phyloP scores from a whole-genome alignment of 345 rosid genomes.

The Camelina neglecta region DNA sequence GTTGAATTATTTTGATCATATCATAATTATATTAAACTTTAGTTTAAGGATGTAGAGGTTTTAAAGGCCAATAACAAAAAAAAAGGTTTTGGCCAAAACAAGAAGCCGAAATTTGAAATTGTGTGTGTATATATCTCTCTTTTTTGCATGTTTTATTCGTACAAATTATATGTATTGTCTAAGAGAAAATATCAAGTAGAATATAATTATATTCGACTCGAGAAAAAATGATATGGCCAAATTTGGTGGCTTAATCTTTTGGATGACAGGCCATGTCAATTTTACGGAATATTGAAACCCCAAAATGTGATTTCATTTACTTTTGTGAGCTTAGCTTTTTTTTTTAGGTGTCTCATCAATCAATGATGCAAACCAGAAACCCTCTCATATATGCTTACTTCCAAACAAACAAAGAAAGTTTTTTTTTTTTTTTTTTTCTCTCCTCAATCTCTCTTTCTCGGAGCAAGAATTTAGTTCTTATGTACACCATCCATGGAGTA shows the following conservation, averaged over 20 bases:
- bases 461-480: too few relatives aligned
- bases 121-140: background rate
- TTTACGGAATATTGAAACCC: slow-evolving; percentile 9
- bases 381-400: background rate
- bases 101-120: background rate
- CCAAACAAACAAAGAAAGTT: background rate
- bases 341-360: slow-evolving; percentile 20
- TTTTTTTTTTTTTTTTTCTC: too few relatives aligned
- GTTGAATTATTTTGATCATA: slow-evolving; percentile 3
- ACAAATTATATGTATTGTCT: background rate
- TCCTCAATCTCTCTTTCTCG: too few relatives aligned
- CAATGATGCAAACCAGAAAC: slow-evolving; percentile 23
- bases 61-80: background rate
- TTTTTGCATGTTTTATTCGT: background rate
- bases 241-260: background rate
- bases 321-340: background rate
- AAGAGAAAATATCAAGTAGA: background rate
- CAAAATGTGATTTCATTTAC: slow-evolving; percentile 29
- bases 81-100: background rate
- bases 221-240: background rate
- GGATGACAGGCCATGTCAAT: background rate
- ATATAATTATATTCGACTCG: background rate
- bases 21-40: background rate
- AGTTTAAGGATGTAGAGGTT: background rate
- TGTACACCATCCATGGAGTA: too few relatives aligned